phyloP scores from a whole-genome alignment of 2,329 filamentous ascomycete species.

The Periconia sp. region DNA sequence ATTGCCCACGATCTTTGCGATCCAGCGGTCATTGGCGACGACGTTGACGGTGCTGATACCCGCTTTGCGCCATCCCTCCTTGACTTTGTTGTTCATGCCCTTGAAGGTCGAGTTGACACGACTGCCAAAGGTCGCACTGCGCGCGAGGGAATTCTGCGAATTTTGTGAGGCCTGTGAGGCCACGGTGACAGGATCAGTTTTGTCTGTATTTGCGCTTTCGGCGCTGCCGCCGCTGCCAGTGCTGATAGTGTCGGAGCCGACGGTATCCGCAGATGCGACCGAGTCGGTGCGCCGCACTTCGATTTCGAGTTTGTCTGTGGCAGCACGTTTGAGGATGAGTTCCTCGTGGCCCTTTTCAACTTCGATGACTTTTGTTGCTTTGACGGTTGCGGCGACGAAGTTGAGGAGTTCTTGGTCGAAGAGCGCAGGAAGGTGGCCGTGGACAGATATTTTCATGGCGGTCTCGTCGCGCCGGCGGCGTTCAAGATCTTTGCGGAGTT shows the following conservation, averaged over 20 bases:
- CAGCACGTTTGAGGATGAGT: slow-evolving; percentile 13
- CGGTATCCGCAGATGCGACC: slow-evolving; percentile 20
- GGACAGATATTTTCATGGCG: slow-evolving; percentile 50
- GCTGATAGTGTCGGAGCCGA: slow-evolving; percentile 18
- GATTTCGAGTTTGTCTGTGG: slow-evolving; percentile 28
- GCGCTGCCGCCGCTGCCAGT: slow-evolving; percentile 12
- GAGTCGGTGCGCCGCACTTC: slow-evolving; percentile 31
- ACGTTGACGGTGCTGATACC: slow-evolving; percentile 45
- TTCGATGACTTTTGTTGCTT: slow-evolving; percentile 60
- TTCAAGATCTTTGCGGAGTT: slow-evolving; percentile 44
- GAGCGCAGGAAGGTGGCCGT: slow-evolving; percentile 52
- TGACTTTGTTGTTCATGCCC: slow-evolving; percentile 38
- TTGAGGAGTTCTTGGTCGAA: slow-evolving; percentile 57
- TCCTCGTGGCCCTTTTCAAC: slow-evolving; percentile 51
- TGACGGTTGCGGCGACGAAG: slow-evolving; percentile 58
- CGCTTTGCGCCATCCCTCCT: slow-evolving; percentile 52
- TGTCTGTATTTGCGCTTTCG: slow-evolving; percentile 1
- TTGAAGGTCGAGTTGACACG: slow-evolving; percentile 32
- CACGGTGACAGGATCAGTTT: slow-evolving; percentile 1
- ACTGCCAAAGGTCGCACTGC: slow-evolving; percentile 15
- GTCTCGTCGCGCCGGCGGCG: slow-evolving; percentile 51
- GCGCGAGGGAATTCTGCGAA: slow-evolving; percentile 20
- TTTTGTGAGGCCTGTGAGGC: slow-evolving; percentile 1
- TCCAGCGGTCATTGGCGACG: slow-evolving; percentile 58
- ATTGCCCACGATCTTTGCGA: slow-evolving; percentile 57